Evolutionary conservation across 306 rosid species (phyloP), one percentile per base, ranked within the genome.

Genomic region (Cucurbita pepo): DNA sequence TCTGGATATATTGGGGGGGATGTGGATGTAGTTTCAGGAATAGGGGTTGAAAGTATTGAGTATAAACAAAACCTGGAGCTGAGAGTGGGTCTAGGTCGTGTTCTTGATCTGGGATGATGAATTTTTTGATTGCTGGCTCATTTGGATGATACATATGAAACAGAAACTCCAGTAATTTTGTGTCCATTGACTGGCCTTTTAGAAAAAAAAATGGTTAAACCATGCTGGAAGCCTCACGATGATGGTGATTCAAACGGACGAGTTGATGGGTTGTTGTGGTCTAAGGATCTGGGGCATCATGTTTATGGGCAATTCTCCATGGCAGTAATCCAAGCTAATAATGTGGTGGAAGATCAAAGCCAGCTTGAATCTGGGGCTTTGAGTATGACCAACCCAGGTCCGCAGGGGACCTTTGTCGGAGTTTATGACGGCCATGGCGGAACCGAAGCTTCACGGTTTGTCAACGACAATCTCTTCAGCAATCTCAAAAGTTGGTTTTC

Each of bases 371-470:
- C 97, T 58, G 97, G 97, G 75, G 87, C 83, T 3, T 73, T 91
- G 83, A 83, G 88, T 77, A 78, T 78, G 38, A 81, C 78, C 4
- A 54, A 63, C 51, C 70, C 81, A 6, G 94, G 88, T 71, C 88
- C 91, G 64, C 84, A 67, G 40, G 97, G 97, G 69, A 87, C 91
- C 52, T 88, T 88, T 13, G 40, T 89, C 4, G 97, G 97, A 5
- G 85, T 91, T 9, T 86, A 91, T 73, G 97, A 91, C 58, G 96
- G 97, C 22, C 97, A 91, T 77, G 97, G 95, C 61, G 97, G 97
- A 59, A 36, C 88, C 1, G 86, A 88, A 48, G 97, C 96, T 52
- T 83, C 97, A 8, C 81, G 78, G 66, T 91, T 78, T 48, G 91
- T 91, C 67, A 85, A 76, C 73, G 86, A 88, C n/a, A 85, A 85